phyloP scores from a whole-genome alignment of 1,284 basidiomycete species.

The Leccinum insolens region DNA sequence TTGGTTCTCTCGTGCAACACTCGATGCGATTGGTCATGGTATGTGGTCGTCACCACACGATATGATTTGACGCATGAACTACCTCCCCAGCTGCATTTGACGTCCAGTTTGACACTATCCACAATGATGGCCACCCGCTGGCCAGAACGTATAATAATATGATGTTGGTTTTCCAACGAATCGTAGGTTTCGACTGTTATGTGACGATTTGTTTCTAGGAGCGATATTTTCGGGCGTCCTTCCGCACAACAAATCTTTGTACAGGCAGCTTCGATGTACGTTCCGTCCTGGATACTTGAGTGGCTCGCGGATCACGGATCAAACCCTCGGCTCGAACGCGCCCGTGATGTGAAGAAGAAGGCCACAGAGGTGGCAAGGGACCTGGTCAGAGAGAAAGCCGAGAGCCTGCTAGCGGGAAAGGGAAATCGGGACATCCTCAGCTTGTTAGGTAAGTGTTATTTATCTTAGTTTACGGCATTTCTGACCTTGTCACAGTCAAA shows the following conservation, averaged over 20 bases:
- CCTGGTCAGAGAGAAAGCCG: constrained; percentile 45
- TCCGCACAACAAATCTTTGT: constrained; percentile 26
- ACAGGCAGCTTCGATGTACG: constrained; percentile 19
- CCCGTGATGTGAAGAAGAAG: constrained; percentile 32
- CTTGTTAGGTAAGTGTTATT: constrained; percentile 34
- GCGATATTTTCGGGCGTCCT: constrained; percentile 27
- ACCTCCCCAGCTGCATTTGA: constrained; percentile 43
- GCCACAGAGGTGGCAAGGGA: constrained; percentile 39
- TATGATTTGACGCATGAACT: not conserved
- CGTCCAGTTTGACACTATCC: constrained; percentile 40
- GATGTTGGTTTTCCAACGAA: constrained; percentile 30
- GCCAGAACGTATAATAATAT: constrained; percentile 36
- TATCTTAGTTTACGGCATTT: not conserved
- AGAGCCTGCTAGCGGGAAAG: constrained; percentile 35
- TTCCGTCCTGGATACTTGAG: constrained; percentile 37
- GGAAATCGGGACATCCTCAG: constrained; percentile 44
- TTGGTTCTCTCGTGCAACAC: constrained; percentile 44
- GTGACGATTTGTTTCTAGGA: constrained; percentile 14
- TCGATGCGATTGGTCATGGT: constrained; percentile 53
- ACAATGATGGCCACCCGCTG: constrained; percentile 40
- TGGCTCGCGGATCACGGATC: constrained; percentile 40
- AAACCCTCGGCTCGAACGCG: constrained; percentile 38
- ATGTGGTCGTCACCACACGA: constrained; percentile 11
- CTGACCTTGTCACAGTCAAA: constrained; percentile 41
- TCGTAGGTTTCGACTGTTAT: constrained; percentile 1